Percentiles rank a stretch among this genome's conserved stretches.
These are phyloP conservation scores for Annulohypoxylon nitens DNA, from an alignment of 495 filamentous ascomycete genomes.

Conservation along the genomic window DNA sequence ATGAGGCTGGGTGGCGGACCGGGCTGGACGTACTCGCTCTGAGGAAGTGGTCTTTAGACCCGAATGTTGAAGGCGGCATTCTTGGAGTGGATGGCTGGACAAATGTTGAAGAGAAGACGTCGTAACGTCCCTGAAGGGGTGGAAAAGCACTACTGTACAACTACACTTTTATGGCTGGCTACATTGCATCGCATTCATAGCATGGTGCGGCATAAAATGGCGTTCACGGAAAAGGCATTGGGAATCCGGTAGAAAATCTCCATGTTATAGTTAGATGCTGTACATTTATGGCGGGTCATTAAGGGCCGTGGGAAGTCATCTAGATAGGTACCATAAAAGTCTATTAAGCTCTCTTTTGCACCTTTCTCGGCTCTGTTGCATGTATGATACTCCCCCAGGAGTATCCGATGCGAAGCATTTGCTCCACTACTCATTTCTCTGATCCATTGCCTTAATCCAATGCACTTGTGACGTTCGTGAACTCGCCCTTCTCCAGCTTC, in stretches of 20 bases:
- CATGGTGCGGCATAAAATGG: conserved; percentile 24
- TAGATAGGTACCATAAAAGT: conserved; percentile 41
- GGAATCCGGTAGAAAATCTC: conserved; percentile 9
- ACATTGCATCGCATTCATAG: conserved; percentile 16
- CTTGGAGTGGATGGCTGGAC: conserved; percentile 61
- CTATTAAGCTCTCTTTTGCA: conserved; percentile 41
- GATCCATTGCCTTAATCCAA: conserved; percentile 60
- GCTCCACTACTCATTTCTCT: neutral
- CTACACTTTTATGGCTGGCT: neutral
- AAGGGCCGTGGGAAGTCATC: conserved; percentile 24
- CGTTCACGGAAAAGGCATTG: conserved; percentile 14
- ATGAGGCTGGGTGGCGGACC: conserved; percentile 77
- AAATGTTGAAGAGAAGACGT: conserved; percentile 14
- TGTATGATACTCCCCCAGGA: conserved; percentile 6
- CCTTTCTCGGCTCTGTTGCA: neutral
- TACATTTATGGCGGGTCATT: conserved; percentile 45
- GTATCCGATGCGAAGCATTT: neutral
- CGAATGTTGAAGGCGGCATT: conserved; percentile 65
- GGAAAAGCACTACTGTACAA: conserved; percentile 23
- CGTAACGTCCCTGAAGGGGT: conserved; percentile 11
- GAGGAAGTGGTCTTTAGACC: conserved; percentile 84
- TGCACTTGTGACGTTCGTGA: conserved; percentile 92
- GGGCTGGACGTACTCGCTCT: conserved; percentile 69
- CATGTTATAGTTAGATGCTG: conserved; percentile 29
- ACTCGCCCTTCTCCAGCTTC: conserved; percentile 97